phyloP scores from a whole-genome alignment of 108 stramenopile genomes.

The Aurantiochytrium sp. region DNA sequence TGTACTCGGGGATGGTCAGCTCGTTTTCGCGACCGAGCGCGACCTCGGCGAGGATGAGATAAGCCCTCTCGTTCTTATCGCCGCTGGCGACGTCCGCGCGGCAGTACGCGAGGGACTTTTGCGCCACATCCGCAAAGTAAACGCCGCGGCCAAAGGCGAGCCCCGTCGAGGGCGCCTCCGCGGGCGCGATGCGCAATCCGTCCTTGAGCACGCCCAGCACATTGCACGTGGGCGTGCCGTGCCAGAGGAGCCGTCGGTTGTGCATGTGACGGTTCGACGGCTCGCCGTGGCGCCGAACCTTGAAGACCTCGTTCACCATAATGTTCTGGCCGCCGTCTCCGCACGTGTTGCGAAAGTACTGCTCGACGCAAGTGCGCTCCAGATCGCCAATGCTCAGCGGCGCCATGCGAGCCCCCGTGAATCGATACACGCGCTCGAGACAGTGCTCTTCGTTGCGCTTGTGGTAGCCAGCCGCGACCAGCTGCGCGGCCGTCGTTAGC shows the following conservation, averaged over 20 bases:
- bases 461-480: neutral
- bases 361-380: neutral
- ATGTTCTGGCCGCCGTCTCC: neutral
- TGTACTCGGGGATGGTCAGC: neutral
- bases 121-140: neutral
- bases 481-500: neutral
- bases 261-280: neutral
- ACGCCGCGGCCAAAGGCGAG: neutral
- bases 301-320: neutral
- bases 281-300: neutral
- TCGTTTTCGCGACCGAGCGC: neutral
- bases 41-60: neutral
- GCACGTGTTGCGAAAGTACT: conserved; percentile 11
- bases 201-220: neutral
- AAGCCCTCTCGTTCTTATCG: too few relatives aligned
- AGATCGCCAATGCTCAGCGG: neutral
- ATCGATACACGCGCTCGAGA: neutral
- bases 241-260: conserved; percentile 23
- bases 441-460: neutral
- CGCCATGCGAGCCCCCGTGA: neutral
- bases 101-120: neutral
- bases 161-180: neutral
- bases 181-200: neutral
- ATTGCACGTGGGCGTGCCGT: neutral
- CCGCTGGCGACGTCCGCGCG: too few relatives aligned